Percentiles rank a stretch among this genome's conserved stretches.
phyloP scores from a whole-genome alignment of 805 yeast genomes.

The Ogataea sp. region DNA sequence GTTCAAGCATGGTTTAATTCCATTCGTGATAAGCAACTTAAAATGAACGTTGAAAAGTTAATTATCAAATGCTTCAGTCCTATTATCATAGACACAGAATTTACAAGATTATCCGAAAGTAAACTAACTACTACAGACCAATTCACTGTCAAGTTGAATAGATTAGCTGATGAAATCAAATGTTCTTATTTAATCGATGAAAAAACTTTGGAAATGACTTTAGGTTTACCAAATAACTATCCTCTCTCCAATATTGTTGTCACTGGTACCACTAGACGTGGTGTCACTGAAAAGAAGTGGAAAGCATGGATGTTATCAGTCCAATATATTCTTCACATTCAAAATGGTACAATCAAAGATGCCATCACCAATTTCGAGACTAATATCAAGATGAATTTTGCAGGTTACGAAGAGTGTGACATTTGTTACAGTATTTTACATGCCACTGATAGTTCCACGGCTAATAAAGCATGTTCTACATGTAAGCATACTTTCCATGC shows the following conservation, averaged over 20 bases:
- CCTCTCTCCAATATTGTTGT: slow-evolving; percentile 75
- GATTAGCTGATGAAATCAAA: slow-evolving; percentile 56
- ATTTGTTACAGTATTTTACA: slow-evolving; percentile 91
- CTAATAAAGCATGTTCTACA: slow-evolving; percentile 80
- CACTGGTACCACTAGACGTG: slow-evolving; percentile 71
- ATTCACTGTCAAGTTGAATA: slow-evolving; percentile 54
- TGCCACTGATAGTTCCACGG: slow-evolving; percentile 78
- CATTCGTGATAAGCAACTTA: slow-evolving; percentile 59
- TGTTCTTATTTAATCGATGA: slow-evolving; percentile 78
- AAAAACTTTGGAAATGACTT: slow-evolving; percentile 72
- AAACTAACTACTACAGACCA: slow-evolving; percentile 29
- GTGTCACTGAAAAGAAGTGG: slow-evolving; percentile 90
- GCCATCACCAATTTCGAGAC: slow-evolving; percentile 61
- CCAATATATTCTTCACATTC: slow-evolving; percentile 69
- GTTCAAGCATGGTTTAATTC: slow-evolving; percentile 65
- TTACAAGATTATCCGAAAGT: slow-evolving; percentile 26
- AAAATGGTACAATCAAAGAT: slow-evolving; percentile 63
- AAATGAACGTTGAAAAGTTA: slow-evolving; percentile 52
- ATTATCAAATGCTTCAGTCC: slow-evolving; percentile 60
- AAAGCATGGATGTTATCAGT: slow-evolving; percentile 92
- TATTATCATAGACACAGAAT: slow-evolving; percentile 46
- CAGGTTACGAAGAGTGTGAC: slow-evolving; percentile 95
- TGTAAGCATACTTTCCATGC: slow-evolving; percentile 94
- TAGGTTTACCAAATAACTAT: slow-evolving; percentile 63
- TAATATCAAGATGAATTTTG: slow-evolving; percentile 77